Base-by-base conservation (phyloP, 345 rosid genomes). In the Melaleuca quinquenervia region DNA sequence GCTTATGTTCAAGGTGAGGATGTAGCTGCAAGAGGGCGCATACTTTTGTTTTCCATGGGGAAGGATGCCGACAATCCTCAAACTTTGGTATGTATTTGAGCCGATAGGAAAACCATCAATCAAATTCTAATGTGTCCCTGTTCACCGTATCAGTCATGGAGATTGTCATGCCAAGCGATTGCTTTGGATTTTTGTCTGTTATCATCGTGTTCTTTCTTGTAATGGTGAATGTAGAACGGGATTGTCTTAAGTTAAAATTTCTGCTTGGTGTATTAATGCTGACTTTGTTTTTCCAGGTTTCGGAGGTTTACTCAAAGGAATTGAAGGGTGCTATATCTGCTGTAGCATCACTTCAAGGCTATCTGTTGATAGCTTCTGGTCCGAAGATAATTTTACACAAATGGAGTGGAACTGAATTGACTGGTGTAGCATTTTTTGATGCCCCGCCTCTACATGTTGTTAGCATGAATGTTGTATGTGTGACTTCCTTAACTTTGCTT, bases 1-100 rank as follows among this genome's bases (percentile, higher is more conserved):
- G 99, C 99, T 50, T 97, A 96, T 87, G 96, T 94, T 87, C 99
- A 97, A 92, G 99, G 99, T 87, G 99, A 97, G 94, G 99, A 97
- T 93, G 99, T 97, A 87, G 99, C 99, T 55, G 99, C 94, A 82
- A 95, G 99, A 89, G 99, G 99, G 41, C 99, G 99, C 52, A 94
- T 97, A 76, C 93, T 97, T 89, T 92, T 97, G 87, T 97, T 91
- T 92, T 94, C 99, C 44, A 60, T 95, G 83, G 95, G 89, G 85
- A 95, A 92, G 90, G 91, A 87, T 87, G 84, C 90, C 20, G 98
- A 95, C 80, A 91, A 90, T 91, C 88, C 96, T 88, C 97, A 93
- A 87, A 91, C 87, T 87, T 82, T 92, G 94, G 99, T 96, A 93
- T 54, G 84, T 86, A 74, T 82, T 84, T 48, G 82, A 60, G 82